phyloP scores from a whole-genome alignment of 306 rosid species.

The Sechiopsis laciniata region DNA sequence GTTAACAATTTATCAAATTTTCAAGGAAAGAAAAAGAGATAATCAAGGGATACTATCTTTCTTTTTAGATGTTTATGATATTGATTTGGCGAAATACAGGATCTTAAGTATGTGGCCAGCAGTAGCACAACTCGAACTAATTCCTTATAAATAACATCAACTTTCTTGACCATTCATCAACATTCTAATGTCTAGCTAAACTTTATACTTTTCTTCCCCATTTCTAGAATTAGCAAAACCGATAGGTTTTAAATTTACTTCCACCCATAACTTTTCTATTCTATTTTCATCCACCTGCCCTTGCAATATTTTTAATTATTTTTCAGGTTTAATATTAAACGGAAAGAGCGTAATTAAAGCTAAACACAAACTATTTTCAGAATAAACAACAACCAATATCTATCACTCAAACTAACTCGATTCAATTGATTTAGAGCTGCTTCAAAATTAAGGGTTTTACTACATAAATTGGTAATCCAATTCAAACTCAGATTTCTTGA shows the following conservation, averaged over 20 bases:
- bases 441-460: neutral
- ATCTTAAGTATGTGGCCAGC: neutral
- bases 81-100: too few species aligned
- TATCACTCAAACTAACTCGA: neutral
- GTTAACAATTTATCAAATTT: neutral
- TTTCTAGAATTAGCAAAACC: neutral
- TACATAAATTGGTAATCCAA: neutral
- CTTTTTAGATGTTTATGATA: neutral
- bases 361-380: neutral
- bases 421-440: neutral
- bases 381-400: neutral
- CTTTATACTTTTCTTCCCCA: neutral
- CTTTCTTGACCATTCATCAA: neutral
- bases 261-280: neutral
- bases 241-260: neutral
- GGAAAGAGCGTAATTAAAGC: neutral
- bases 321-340: neutral
- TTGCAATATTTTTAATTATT: neutral
- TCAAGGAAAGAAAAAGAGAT: neutral
- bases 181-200: neutral
- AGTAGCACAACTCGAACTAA: neutral
- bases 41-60: neutral
- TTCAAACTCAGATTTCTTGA: neutral
- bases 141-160: neutral
- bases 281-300: neutral